Conservation (phyloP, 1,139 yeast genomes). For the Saccharomycopsis phalli region DNA sequence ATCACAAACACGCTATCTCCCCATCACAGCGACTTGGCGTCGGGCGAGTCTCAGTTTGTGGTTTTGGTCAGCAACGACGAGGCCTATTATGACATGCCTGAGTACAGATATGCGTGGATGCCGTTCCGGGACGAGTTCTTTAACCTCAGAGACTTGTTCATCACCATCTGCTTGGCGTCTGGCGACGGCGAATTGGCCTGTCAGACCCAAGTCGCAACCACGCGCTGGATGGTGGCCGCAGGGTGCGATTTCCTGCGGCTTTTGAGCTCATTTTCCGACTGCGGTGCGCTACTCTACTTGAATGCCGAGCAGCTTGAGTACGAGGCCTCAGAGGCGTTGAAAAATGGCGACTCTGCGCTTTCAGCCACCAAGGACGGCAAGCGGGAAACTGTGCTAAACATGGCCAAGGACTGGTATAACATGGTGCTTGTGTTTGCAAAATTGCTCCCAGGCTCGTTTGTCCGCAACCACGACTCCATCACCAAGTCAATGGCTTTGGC, state of each 20-base stretch:
- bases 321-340: conserved; percentile 40
- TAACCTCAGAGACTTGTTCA: conserved; percentile 60
- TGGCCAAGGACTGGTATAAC: conserved; percentile 42
- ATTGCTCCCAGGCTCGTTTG: conserved; percentile 35
- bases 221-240: conserved; percentile 66
- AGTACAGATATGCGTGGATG: conserved; percentile 46
- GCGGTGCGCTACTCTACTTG: conserved; percentile 63
- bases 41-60: conserved; percentile 1
- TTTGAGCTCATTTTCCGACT: conserved; percentile 57
- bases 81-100: conserved; percentile 3
- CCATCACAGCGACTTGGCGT: conserved; percentile 11
- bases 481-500: conserved; percentile 66
- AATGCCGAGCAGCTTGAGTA: conserved; percentile 55
- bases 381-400: conserved; percentile 35
- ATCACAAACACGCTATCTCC: conserved; percentile 1
- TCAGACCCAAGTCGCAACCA: conserved; percentile 54
- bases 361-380: conserved; percentile 27
- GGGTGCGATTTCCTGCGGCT: conserved; percentile 61
- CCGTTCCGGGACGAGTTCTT: conserved; percentile 72
- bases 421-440: conserved; percentile 49
- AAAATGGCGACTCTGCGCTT: conserved; percentile 24
- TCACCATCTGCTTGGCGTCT: conserved; percentile 56
- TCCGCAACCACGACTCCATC: conserved; percentile 33
- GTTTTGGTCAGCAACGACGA: conserved; percentile 1
- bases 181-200: conserved; percentile 57